Base-by-base conservation (phyloP, 2,329 filamentous ascomycete genomes). In the Cercospora sojina region DNA sequence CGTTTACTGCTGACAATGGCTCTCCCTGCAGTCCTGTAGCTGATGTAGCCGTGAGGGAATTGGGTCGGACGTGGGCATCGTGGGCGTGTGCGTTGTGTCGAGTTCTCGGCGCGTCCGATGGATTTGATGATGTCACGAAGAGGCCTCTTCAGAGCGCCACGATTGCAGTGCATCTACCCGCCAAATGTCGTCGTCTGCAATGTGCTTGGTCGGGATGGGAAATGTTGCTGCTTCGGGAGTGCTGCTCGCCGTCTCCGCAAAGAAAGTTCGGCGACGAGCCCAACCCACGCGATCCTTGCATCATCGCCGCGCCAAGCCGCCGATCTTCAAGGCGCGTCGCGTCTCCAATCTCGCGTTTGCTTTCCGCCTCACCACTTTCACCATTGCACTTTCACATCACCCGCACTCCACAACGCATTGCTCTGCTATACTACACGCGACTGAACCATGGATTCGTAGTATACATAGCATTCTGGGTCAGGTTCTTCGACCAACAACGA, bases 151-250 rank as follows among this genome's bases (percentile, higher is more conserved):
- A 72, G 65, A 58, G 64, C 56, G 62, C 69, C 65, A 20, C 38
- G 58, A 59, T 55, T 60, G 64, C 69, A 68, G 69, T 67, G 71
- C 71, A 73, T 73, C 63, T 59, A 69, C 59, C 12, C 47, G n/a
- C 10, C 27, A n/a, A 57, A 12, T n/a, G 8, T 51, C 66, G 67
- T 67, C 56, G 57, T 62, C 31, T 57, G 51, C 58, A 5, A 51
- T n/a, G 32, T 27, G 12, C 43, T 20, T 49, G 31, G 10, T 43
- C 9, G 18, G 27, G 16, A 6, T 23, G 25, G 43, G 41, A 60
- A 31, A 27, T 35, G 29, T 31, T 20, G 53, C 53, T 35, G 27
- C 53, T 32, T 60, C 58, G 58, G 58, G 41, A 49, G 58, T 60
- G 58, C 23, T 38, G 35, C 38, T 29, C 27, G 27, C 16, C 5